phyloP scores from a whole-genome alignment of 225 moss, liverwort and hornwort genomes.

The Polytrichum commune region DNA sequence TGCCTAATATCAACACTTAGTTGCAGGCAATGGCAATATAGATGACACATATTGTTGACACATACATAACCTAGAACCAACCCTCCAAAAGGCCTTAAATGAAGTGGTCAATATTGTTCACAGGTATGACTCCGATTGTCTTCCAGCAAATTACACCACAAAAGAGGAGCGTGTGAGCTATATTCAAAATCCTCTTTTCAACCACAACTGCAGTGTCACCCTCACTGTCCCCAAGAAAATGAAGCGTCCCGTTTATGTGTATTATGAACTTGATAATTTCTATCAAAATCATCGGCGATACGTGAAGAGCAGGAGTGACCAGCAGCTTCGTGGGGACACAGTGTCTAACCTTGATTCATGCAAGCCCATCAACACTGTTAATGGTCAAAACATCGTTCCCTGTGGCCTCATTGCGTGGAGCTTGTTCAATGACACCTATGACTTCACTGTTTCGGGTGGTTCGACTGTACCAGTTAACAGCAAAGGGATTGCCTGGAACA shows the following conservation, averaged over 20 bases:
- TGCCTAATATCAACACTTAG: too few species aligned
- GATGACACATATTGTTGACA: too few species aligned
- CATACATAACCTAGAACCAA: too few species aligned
- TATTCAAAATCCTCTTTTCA: conserved; percentile 7
- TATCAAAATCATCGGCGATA: conserved; percentile 97
- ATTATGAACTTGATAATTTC: conserved; percentile 86
- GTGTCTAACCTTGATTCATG: conserved; percentile 14
- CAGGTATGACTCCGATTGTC: conserved; percentile 57
- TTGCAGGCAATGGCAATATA: too few species aligned
- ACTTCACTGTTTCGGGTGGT: not conserved
- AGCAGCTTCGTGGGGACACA: conserved; percentile 55
- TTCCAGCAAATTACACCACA: conserved; percentile 7
- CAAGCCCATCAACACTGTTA: conserved; percentile 53
- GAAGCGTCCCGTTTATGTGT: conserved; percentile 79
- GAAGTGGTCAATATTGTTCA: too few species aligned
- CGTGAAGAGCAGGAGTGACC: conserved; percentile 78
- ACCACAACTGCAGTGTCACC: conserved; percentile 8
- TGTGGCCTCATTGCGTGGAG: conserved; percentile 99
- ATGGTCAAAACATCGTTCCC: conserved; percentile 38
- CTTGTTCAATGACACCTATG: conserved; percentile 77
- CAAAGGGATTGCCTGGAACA: conserved; percentile 84
- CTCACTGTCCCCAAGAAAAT: conserved; percentile 65
- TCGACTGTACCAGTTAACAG: conserved; percentile 7
- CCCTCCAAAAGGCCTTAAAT: too few species aligned
- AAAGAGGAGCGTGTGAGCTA: conserved; percentile 47